A percentile compares a stretch with the other conserved stretches of the same genome.
Evolutionary conservation across 345 rosid species (phyloP).

Genomic region (Eucalyptus tenuipes): DNA sequence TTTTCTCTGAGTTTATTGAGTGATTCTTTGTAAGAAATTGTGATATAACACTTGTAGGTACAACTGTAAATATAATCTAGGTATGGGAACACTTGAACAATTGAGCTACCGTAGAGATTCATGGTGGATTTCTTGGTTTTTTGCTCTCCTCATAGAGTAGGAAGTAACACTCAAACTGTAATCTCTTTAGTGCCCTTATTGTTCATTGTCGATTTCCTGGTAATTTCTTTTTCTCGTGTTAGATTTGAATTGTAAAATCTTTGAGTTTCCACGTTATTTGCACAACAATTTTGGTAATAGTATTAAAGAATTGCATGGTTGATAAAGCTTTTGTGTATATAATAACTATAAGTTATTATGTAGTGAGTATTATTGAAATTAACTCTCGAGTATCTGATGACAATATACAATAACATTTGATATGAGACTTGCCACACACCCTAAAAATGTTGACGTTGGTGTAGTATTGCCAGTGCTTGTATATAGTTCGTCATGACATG

Average conservation of each 20-base stretch:
- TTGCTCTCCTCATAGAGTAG: neutral
- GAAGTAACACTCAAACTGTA: fast-evolving
- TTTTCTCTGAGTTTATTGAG: neutral
- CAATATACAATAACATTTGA: neutral
- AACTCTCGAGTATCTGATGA: fast-evolving
- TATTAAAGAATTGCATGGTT: neutral
- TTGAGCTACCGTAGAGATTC: no score
- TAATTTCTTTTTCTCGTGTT: neutral
- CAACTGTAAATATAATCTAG: fast-evolving
- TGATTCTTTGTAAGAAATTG: no score
- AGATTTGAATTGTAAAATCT: neutral
- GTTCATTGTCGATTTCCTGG: fast-evolving
- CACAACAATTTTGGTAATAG: fast-evolving
- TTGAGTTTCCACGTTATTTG: fast-evolving
- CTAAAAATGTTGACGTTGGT: neutral
- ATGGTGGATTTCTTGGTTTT: neutral
- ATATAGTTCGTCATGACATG: neutral
- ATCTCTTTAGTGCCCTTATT: no score
- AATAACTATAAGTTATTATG: neutral
- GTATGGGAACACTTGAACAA: neutral
- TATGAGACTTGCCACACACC: neutral
- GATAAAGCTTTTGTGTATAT: neutral
- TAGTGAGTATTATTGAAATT: neutral
- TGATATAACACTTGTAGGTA: neutral
- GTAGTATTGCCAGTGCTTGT: neutral